Base-by-base conservation (phyloP, 2,329 filamentous ascomycete genomes). In the Aureobasidium sp. region DNA sequence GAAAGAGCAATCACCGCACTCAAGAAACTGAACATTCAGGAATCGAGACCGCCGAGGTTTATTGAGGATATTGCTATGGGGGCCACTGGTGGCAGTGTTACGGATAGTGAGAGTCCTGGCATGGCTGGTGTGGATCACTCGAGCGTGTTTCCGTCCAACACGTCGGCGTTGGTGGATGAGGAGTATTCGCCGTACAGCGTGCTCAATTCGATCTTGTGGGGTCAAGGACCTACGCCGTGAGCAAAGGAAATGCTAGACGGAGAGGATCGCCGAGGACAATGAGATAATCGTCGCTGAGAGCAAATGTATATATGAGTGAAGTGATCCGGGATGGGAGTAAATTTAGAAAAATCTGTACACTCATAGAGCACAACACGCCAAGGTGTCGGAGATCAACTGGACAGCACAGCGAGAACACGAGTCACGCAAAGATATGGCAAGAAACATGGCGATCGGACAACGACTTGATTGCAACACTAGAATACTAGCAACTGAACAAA, bases 141-240 rank as follows among this genome's bases (percentile, higher is more conserved):
- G 14, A 49, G 41, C 4, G 40, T 53, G 21, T 53, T 53, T 11
- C 39, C 51, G 12, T 47, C 40, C 3, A 25, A 25, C 3, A 34
- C 45, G 21, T 38, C 39, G 60, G 62, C 6, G 44, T 66, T 61
- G 10, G 40, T 68, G 55, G 68, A 71, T 53, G 59, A 73, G 27
- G 72, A 75, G 38, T 65, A 69, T 7, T 71, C 67, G 21, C 74
- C 74, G 6, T 75, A 76, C 60, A 71, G 72, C 16, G 66, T 75
- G 4, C 69, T 75, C 65, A 74, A 76, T 56, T 71, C 67, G 4
- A 76, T 76, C 44, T 66, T 76, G 10, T 72, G 70, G 70, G 70
- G 70, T 2, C 35, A 45, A n/a, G 48, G 37, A 6, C 32, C 30
- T 3, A 50, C 55, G 29, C 48, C 51, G 30, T 53, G 25, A 47